Conservation (phyloP, 2,329 filamentous ascomycete species). For the Bertia moriformis region DNA sequence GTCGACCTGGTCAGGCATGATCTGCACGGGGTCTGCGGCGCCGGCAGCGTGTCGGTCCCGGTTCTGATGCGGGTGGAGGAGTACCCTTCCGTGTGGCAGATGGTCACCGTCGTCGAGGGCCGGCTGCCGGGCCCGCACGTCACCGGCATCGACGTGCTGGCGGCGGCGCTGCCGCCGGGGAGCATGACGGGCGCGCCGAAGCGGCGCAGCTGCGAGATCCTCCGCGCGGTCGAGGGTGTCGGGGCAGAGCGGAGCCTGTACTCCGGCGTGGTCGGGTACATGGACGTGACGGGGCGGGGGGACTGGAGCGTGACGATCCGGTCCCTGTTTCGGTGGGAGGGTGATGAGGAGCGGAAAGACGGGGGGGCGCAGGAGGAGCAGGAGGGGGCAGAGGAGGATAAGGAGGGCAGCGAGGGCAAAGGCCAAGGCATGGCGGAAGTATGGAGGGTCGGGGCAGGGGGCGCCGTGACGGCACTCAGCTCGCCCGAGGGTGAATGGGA, state of each 20-base stretch:
- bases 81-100: conserved; percentile 56
- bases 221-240: conserved; percentile 55
- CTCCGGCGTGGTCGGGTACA: conserved; percentile 77
- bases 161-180: conserved; percentile 68
- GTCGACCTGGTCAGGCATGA: conserved; percentile 63
- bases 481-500: conserved; percentile 69
- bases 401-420: conserved; percentile 12
- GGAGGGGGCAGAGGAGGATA: conserved; percentile 8
- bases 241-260: conserved; percentile 59
- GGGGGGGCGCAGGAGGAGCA: conserved; percentile 6
- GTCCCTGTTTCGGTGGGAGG: conserved; percentile 61
- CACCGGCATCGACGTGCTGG: conserved; percentile 63
- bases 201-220: conserved; percentile 75
- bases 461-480: conserved; percentile 76
- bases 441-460: conserved; percentile 81
- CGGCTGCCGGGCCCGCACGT: conserved; percentile 29
- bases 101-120: conserved; percentile 66
- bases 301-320: conserved; percentile 89
- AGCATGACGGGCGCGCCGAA: conserved; percentile 97
- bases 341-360: conserved; percentile 31
- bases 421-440: conserved; percentile 33
- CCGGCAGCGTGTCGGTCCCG: conserved; percentile 41
- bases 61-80: conserved; percentile 59
- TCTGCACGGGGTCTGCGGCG: conserved; percentile 47
- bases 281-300: conserved; percentile 70